Evolutionary conservation across 495 filamentous ascomycete species (phyloP).

Genomic region (Penicillium ucsense): DNA sequence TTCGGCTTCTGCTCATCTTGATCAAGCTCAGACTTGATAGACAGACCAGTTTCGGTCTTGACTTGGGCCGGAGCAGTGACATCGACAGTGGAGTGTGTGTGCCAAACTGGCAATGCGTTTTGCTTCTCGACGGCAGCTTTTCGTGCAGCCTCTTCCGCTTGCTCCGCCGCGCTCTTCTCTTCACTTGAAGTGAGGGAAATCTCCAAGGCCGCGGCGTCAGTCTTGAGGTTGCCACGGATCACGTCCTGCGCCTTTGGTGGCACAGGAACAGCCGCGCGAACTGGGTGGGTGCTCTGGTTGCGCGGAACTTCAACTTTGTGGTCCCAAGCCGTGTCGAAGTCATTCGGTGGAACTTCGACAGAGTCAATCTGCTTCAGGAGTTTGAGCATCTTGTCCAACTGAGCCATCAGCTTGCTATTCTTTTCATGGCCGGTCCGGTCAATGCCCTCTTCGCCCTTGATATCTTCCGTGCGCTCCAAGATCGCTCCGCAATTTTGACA

Average conservation of each 20-base stretch:
- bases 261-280: slow-evolving; percentile 34
- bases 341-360: slow-evolving; percentile 72
- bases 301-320: slow-evolving; percentile 41
- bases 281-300: slow-evolving; percentile 45
- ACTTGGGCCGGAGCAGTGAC: slow-evolving; percentile 8
- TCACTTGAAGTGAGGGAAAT: slow-evolving; percentile 67
- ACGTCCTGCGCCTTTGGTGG: slow-evolving; percentile 46
- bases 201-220: slow-evolving; percentile 59
- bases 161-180: slow-evolving; percentile 66
- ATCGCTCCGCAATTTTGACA: slow-evolving; percentile 73
- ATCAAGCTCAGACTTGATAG: slow-evolving; percentile 37
- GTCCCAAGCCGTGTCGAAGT: slow-evolving; percentile 67
- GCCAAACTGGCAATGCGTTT: slow-evolving; percentile 85
- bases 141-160: slow-evolving; percentile 58
- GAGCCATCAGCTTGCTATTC: slow-evolving; percentile 74
- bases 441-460: slow-evolving; percentile 47
- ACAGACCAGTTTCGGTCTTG: slow-evolving; percentile 28
- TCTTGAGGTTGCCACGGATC: slow-evolving; percentile 61
- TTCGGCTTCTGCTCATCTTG: slow-evolving; percentile 48
- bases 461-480: slow-evolving; percentile 55
- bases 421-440: slow-evolving; percentile 70
- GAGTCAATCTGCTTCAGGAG: slow-evolving; percentile 80
- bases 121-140: slow-evolving; percentile 69
- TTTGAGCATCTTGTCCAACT: slow-evolving; percentile 75
- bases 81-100: slow-evolving; percentile 73